Evolutionary conservation across 1,139 yeast genomes (phyloP), one percentile per base, ranked within the genome.

Genomic region (Scheffersomyces insectosa): DNA sequence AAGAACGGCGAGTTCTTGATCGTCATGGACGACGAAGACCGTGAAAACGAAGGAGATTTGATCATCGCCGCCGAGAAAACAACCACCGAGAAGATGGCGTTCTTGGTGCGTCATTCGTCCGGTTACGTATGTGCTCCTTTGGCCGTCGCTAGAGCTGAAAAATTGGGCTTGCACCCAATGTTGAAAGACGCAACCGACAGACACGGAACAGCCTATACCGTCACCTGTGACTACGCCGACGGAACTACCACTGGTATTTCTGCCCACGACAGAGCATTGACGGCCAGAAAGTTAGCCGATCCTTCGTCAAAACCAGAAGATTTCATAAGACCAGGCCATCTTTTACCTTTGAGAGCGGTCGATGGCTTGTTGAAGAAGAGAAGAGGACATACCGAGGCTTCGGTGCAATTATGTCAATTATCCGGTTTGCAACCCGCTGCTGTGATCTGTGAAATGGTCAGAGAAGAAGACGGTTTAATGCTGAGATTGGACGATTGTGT

Each of bases 191-290:
- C 65, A 52, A 77, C 86, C 7, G 99, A 95, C 62, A 83, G 96
- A 63, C 97, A 93, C 59, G 96, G 96, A 11, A 95, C 99, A 5
- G 98, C 98, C 3, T 95, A 93, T 67, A 93, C 99, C 1, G 83
- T 93, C 39, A 88, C 98, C 2, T 88, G 90, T 46, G 99, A 95
- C 64, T 83, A 73, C 52, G 82, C 76, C 31, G 78, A 81, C 43
- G 96, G 96, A 29, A 91, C 98, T 32, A 88, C 99, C n/a, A 93
- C 99, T 0, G 99, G 99, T 12, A 95, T 93, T 42, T 86, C 96
- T 29, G 98, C 99, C 5, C 85, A 84, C 56, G 99, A 95, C 65
- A 80, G 99, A 59, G 95, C 96, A 0, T 70, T 88, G 52, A 93
- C 99, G 1, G 88, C 88, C 33, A 69, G 75, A 35, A 75, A 75